These are phyloP conservation scores for Neofusicoccum parvum DNA, from an alignment of 2,329 filamentous ascomycete species.

Conservation along the genomic window DNA sequence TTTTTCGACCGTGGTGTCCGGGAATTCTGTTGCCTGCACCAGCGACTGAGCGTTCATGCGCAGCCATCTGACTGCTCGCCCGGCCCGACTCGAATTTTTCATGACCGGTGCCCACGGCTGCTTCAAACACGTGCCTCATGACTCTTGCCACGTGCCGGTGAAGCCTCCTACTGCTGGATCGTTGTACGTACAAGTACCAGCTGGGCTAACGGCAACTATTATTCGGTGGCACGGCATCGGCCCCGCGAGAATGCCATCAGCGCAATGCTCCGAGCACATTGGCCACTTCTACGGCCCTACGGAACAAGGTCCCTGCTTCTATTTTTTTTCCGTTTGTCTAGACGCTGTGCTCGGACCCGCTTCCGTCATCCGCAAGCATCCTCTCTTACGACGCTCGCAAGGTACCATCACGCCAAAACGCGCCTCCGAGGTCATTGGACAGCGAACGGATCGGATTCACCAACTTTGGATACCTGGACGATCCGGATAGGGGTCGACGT, in stretches of 20 bases:
- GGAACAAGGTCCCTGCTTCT: not conserved
- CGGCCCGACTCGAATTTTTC: constrained; percentile 14
- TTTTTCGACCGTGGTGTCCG: constrained; percentile 4
- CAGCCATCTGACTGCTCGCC: not conserved
- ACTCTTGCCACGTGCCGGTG: not conserved
- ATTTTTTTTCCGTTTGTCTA: constrained; percentile 4
- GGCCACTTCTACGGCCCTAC: not conserved
- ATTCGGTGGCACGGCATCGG: not conserved
- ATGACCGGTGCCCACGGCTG: not conserved
- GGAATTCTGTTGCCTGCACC: constrained; percentile 12
- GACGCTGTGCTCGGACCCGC: constrained; percentile 11
- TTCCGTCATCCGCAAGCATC: not conserved
- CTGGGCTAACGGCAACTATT: not conserved
- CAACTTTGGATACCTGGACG: constrained; percentile 15
- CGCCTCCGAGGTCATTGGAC: not conserved
- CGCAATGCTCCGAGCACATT: not conserved
- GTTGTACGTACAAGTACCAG: not conserved
- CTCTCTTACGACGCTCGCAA: constrained; percentile 2
- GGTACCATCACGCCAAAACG: not conserved
- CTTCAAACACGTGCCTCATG: not conserved
- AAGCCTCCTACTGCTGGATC: not conserved
- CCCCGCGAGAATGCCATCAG: not conserved
- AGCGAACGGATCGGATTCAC: constrained; percentile 5
- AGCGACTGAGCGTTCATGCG: not conserved
- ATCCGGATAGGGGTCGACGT: constrained; percentile 63